Evolutionary conservation across 306 rosid genomes (phyloP).

Genomic region (Cicer yamashitae): DNA sequence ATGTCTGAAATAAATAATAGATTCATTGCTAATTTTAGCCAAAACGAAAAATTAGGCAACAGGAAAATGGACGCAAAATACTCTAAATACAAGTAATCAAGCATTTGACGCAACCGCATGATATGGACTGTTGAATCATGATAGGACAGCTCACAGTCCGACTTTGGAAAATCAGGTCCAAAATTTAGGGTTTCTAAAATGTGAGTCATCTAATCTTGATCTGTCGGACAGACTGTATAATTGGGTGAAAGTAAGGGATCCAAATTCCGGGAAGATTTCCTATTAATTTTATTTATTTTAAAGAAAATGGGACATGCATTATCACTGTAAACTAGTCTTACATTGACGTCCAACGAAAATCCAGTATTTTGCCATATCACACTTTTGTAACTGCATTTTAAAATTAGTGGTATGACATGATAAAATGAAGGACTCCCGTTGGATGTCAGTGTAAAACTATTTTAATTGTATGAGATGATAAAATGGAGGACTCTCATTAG

Average conservation of each 20-base stretch:
- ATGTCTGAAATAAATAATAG: conserved; percentile 68
- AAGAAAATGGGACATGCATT: no score
- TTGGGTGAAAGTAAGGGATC: background rate
- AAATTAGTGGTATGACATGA: no score
- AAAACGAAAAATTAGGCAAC: background rate
- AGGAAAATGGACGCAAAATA: background rate
- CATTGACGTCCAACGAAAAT: no score
- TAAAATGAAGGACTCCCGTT: no score
- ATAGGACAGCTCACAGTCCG: background rate
- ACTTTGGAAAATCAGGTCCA: background rate
- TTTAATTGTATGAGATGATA: no score
- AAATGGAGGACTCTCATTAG: no score
- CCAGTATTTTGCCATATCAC: no score
- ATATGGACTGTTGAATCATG: background rate
- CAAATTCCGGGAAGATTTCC: background rate
- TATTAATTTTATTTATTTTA: background rate
- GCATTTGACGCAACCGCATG: background rate
- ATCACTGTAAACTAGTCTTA: no score
- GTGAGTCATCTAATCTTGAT: background rate
- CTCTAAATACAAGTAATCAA: background rate
- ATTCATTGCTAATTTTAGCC: conserved; percentile 24
- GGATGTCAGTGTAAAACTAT: no score
- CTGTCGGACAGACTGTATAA: background rate
- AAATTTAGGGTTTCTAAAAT: background rate
- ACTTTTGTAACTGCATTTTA: no score